Percentiles rank a stretch among this genome's conserved stretches.
Evolutionary conservation across 441 rosid genomes (phyloP).

Genomic region (Adansonia rubrostipa): DNA sequence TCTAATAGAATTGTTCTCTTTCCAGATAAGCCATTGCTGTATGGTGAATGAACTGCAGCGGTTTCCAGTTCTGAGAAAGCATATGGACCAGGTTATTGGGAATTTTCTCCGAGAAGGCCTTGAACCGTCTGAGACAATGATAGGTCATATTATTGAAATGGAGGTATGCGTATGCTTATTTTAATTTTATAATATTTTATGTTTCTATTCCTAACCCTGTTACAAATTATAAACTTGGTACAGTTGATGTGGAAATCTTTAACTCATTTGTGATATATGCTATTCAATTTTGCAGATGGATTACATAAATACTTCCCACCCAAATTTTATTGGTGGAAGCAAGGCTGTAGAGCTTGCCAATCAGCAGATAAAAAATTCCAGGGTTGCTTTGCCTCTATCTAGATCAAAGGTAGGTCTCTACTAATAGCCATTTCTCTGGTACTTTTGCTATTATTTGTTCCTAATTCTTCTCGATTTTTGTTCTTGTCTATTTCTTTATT

Average conservation of each 20-base stretch:
- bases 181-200: neutral
- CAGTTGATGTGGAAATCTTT: neutral
- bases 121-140: slow-evolving; percentile 95
- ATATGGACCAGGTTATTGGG: slow-evolving; percentile 93
- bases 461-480: neutral
- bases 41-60: slow-evolving; percentile 72
- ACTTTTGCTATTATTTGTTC: neutral
- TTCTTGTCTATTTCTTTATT: slow-evolving; percentile 8
- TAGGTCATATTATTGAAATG: slow-evolving; percentile 88
- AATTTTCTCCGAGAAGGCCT: slow-evolving; percentile 89
- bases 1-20: slow-evolving; percentile 22
- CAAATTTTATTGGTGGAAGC: slow-evolving; percentile 91
- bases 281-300: slow-evolving; percentile 72
- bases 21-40: slow-evolving; percentile 92
- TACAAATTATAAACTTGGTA: neutral
- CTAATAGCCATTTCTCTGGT: neutral
- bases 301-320: slow-evolving; percentile 92
- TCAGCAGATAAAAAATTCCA: slow-evolving; percentile 73
- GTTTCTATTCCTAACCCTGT: neutral
- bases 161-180: slow-evolving; percentile 57
- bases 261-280: slow-evolving; percentile 4
- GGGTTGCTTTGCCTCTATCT: slow-evolving; percentile 50
- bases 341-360: slow-evolving; percentile 82
- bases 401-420: slow-evolving; percentile 59
- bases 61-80: slow-evolving; percentile 82